A percentile compares a stretch with the other conserved stretches of the same genome.
phyloP scores from a whole-genome alignment of 108 stramenopile species.

The Craspedostauros australis region DNA sequence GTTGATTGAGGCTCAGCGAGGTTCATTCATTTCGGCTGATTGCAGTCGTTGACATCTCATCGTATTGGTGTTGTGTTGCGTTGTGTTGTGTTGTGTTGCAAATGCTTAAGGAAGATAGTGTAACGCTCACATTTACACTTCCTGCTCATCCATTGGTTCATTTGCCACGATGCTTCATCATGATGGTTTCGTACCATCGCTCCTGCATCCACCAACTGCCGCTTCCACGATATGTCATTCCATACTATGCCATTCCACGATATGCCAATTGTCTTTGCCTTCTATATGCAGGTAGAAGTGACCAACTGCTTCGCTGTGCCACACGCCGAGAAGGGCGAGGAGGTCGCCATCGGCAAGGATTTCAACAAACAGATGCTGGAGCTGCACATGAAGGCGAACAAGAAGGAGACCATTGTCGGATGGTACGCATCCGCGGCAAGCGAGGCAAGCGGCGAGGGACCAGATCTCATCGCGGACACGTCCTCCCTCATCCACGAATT shows the following conservation, averaged over 20 bases:
- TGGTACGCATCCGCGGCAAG: conserved; percentile 89
- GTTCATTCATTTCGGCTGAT: no score
- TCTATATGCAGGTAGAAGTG: conserved; percentile 87
- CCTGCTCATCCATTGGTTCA: no score
- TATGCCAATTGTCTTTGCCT: conserved; percentile 1
- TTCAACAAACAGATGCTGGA: conserved; percentile 87
- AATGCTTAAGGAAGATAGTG: no score
- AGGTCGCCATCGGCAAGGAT: conserved; percentile 96
- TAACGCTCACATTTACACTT: no score
- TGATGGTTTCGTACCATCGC: background rate
- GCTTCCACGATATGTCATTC: background rate
- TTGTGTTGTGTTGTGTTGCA: no score
- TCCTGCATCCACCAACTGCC: background rate
- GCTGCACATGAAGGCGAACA: conserved; percentile 70
- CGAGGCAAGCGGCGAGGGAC: conserved; percentile 22
- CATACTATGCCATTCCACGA: background rate
- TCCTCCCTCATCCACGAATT: conserved; percentile 95
- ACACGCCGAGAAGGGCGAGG: conserved; percentile 84
- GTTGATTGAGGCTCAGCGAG: no score
- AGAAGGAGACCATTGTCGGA: conserved; percentile 90
- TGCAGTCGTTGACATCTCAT: no score
- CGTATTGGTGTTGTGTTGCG: no score
- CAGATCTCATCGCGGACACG: conserved; percentile 74
- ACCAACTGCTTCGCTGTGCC: conserved; percentile 96
- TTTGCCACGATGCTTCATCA: background rate